These are phyloP conservation scores for Apophysomyces sp. DNA, from an alignment of 371 early-diverging fungal species.

Conservation along the genomic window DNA sequence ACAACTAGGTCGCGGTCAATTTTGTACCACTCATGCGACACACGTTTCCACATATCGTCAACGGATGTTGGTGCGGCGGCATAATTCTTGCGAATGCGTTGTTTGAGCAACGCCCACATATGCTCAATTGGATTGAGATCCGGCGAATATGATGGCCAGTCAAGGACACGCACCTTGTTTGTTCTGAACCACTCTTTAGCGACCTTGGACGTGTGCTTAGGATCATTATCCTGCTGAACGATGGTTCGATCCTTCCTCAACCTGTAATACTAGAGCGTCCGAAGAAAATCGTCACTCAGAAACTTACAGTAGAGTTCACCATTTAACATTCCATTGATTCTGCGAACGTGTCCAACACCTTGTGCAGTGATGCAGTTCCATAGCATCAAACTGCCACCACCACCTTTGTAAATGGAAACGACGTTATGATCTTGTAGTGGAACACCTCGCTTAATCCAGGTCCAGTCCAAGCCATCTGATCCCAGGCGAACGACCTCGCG, in stretches of 20 bases:
- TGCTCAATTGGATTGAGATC: constrained; percentile 7
- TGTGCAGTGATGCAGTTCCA: constrained; percentile 8
- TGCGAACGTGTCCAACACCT: constrained; percentile 5
- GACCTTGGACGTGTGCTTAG: constrained; percentile 22
- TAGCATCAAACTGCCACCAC: constrained; percentile 7
- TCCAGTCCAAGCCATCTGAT: no score
- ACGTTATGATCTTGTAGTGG: neutral
- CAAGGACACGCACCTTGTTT: neutral
- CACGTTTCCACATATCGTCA: no score
- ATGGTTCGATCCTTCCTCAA: constrained; percentile 10
- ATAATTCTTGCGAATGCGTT: no score
- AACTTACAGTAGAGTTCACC: constrained; percentile 20
- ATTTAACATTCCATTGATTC: constrained; percentile 22
- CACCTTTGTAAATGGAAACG: neutral
- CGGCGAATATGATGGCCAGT: constrained; percentile 9
- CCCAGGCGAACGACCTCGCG: no score
- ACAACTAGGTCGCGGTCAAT: no score
- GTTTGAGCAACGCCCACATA: no score
- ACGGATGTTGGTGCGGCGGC: no score
- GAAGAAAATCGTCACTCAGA: constrained; percentile 8
- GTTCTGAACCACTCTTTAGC: neutral
- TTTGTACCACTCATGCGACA: no score
- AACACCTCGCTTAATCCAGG: constrained; percentile 1
- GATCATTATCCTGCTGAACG: constrained; percentile 35
- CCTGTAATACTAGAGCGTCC: constrained; percentile 11